These are phyloP conservation scores for Neostapfia colusana DNA, from an alignment of 176 grass and related monocot genomes.

Conservation along the genomic window DNA sequence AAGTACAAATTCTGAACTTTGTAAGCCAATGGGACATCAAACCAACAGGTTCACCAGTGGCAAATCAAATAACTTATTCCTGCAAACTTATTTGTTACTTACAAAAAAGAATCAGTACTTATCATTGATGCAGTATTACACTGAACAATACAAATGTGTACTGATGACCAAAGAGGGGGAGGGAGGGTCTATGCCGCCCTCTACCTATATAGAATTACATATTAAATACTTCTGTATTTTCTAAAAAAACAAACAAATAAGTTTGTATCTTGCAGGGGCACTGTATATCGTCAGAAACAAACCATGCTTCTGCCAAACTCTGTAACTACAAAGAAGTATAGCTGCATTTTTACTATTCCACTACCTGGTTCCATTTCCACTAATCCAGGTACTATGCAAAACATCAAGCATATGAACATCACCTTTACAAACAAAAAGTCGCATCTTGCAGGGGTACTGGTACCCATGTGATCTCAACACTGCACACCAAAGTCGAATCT, in stretches of 20 bases:
- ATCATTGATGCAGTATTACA: not conserved
- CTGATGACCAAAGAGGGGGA: not conserved
- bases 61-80: not conserved
- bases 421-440: conserved; percentile 12
- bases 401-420: conserved; percentile 24
- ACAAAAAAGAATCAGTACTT: not conserved
- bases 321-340: not conserved
- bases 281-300: not conserved
- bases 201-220: conserved; percentile 4
- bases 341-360: conserved; percentile 28
- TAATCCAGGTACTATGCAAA: conserved; percentile 42
- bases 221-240: no score
- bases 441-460: not conserved
- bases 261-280: no score
- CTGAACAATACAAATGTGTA: not conserved
- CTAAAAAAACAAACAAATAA: no score
- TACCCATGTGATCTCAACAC: conserved; percentile 12
- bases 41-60: not conserved
- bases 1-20: not conserved
- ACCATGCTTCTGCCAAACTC: conserved; percentile 10
- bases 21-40: not conserved
- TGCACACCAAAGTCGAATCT: conserved; percentile 3
- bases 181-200: not conserved
- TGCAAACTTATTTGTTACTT: not conserved
- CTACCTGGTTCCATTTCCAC: conserved; percentile 15